These are phyloP conservation scores for Chlorella sorokiniana DNA, from an alignment of 139 green algal genomes.

Conservation along the genomic window DNA sequence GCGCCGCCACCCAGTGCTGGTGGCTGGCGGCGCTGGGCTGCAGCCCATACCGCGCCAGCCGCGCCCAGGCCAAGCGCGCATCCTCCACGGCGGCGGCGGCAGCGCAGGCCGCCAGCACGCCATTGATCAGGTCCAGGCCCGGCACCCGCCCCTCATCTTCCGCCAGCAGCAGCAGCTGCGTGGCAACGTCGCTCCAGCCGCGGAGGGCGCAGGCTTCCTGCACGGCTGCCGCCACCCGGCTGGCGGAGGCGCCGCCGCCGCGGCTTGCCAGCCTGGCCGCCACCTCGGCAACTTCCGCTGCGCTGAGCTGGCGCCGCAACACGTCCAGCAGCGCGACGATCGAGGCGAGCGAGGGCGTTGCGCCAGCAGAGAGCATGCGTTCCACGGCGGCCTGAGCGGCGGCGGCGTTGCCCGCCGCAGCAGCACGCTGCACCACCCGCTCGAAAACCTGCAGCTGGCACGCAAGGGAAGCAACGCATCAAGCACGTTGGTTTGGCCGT, in stretches of 20 bases:
- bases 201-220: constrained; percentile 10
- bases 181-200: constrained; percentile 71
- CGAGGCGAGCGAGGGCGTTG: constrained; percentile 70
- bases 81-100: constrained; percentile 27
- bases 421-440: not conserved
- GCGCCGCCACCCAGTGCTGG: constrained; percentile 55
- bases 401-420: not conserved
- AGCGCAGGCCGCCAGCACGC: constrained; percentile 46
- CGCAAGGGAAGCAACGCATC: too few species aligned
- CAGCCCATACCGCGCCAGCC: constrained; percentile 54
- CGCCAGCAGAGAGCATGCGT: constrained; percentile 57
- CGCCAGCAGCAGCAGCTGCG: constrained; percentile 73
- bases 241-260: too few species aligned
- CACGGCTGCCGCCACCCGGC: not conserved
- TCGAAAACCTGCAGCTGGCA: constrained; percentile 25
- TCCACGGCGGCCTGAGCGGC: constrained; percentile 46
- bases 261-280: not conserved
- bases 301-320: not conserved
- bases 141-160: not conserved
- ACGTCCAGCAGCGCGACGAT: constrained; percentile 65
- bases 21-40: constrained; percentile 64
- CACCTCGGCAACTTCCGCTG: not conserved
- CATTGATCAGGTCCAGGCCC: constrained; percentile 32
- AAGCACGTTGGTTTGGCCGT: too few species aligned
- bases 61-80: constrained; percentile 25